These are phyloP conservation scores for Dactylellina cionopaga DNA, from an alignment of 2,329 filamentous ascomycete species.

Conservation along the genomic window DNA sequence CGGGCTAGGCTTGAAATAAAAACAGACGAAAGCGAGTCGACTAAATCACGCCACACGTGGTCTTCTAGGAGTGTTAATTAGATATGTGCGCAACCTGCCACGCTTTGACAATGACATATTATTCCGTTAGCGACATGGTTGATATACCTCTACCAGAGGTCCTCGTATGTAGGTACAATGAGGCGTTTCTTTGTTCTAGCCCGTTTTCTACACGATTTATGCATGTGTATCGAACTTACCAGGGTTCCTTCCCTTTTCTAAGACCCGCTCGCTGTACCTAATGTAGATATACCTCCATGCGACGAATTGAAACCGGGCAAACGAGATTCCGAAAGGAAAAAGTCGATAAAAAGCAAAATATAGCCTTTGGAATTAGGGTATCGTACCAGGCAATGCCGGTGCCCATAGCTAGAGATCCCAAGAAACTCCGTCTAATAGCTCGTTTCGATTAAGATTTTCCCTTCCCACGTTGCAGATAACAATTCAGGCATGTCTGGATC, in stretches of 20 bases:
- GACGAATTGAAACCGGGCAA: too few relatives aligned
- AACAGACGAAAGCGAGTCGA: not conserved
- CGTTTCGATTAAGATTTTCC: constrained; percentile 14
- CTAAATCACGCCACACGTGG: constrained; percentile 5
- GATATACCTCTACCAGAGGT: too few relatives aligned
- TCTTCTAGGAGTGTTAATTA: not conserved
- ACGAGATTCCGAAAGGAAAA: too few relatives aligned
- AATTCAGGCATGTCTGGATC: constrained; percentile 3
- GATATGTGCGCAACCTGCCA: constrained; percentile 25
- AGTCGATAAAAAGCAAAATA: constrained; percentile 13
- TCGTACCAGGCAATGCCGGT: constrained; percentile 2
- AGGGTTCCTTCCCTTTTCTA: too few relatives aligned
- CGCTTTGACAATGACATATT: constrained; percentile 35
- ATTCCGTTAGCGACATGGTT: too few relatives aligned
- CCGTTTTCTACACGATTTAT: not conserved
- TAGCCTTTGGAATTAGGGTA: constrained; percentile 11
- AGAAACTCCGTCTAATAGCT: not conserved
- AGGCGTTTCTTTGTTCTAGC: not conserved
- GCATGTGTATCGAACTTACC: too few relatives aligned
- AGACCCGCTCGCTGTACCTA: not conserved
- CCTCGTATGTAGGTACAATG: too few relatives aligned
- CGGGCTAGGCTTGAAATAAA: not conserved
- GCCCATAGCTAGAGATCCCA: constrained; percentile 13
- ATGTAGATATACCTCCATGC: too few relatives aligned
- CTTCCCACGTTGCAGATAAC: constrained; percentile 20